Evolutionary conservation across 768 basidiomycete genomes (phyloP), one percentile per base, ranked within the genome.

Genomic region (Podaxis mareebaensis): DNA sequence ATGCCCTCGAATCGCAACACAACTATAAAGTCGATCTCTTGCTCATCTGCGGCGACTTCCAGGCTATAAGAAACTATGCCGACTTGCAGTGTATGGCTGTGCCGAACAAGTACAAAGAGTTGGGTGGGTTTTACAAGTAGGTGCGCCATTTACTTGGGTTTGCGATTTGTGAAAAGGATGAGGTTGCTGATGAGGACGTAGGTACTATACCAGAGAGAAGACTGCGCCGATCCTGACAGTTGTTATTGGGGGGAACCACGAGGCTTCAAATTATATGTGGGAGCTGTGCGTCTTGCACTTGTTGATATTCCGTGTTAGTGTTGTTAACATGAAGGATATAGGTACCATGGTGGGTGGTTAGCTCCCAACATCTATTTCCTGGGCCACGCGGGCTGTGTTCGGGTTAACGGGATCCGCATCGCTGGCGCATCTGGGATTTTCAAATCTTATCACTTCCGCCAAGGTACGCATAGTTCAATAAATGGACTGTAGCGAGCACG

Each of bases 291-390:
- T 78, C 2, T 33, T 15, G 6, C 12, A n/a, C n/a, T 39, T 40
- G 4, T 36, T 36, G 12, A 55, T 58, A 20, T 42, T 8, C 10
- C 40, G 12, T 24, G 46, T 13, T 3, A 3, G 42, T 5, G 1
- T 44, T 13, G 42, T 4, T 10, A 44, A 12, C 15, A 53, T 15
- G 59, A 28, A 58, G 40, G 53, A 4, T 58, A 28, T 58, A 96
- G 94, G 62, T 98, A 95, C 74, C 92, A 99, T 69, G 96, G 96
- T 17, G 96, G 95, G 5, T 99, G 96, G 96, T 76, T 99, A 11
- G 97, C 96, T 0, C 92, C 92, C 0, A 96, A 97, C 71, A 96
- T 99, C 58, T 99, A 97, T 76, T 99, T 92, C 73, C 84, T 99
- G 2, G 97, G 97, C 0, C 86, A 90, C 69, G 94, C 95, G 2